These are phyloP conservation scores for Neotropicomus parvogracilis DNA, from an alignment of 1,284 basidiomycete genomes.

Conservation along the genomic window DNA sequence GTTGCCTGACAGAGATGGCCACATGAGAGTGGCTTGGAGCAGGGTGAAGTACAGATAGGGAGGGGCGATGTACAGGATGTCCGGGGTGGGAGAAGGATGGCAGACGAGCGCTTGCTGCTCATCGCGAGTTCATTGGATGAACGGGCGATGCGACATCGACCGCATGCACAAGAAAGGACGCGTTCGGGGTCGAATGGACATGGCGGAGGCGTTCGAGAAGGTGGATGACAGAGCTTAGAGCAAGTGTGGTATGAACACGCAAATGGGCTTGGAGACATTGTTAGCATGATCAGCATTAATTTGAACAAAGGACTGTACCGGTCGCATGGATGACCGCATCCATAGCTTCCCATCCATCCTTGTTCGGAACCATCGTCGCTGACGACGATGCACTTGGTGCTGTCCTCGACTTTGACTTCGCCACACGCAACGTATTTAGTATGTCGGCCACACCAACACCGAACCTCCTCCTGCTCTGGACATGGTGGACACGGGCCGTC, in stretches of 20 bases:
- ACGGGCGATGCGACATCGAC: slow-evolving; percentile 51
- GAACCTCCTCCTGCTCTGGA: slow-evolving; percentile 46
- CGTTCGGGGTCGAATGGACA: slow-evolving; percentile 74
- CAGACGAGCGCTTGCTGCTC: neutral
- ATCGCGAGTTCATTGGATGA: slow-evolving; percentile 34
- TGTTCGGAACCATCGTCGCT: slow-evolving; percentile 31
- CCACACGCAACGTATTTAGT: slow-evolving; percentile 64
- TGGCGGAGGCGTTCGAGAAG: slow-evolving; percentile 49
- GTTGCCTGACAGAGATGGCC: slow-evolving; percentile 65
- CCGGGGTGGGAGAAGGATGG: slow-evolving; percentile 43
- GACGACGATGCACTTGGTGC: slow-evolving; percentile 13
- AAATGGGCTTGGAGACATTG: slow-evolving; percentile 47
- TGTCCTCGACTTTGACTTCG: slow-evolving; percentile 40
- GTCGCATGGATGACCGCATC: slow-evolving; percentile 62
- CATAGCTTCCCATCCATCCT: slow-evolving; percentile 67
- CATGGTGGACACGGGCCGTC: slow-evolving; percentile 69
- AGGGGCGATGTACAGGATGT: slow-evolving; percentile 68
- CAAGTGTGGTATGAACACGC: slow-evolving; percentile 78
- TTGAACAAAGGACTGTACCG: slow-evolving; percentile 38
- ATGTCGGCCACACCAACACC: slow-evolving; percentile 78
- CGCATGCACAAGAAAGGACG: slow-evolving; percentile 79
- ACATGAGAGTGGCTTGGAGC: slow-evolving; percentile 61
- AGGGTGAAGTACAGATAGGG: slow-evolving; percentile 71
- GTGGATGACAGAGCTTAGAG: slow-evolving; percentile 68
- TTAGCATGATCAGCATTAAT: slow-evolving; percentile 2